Conservation (phyloP, 2,329 filamentous ascomycete genomes). For the Phyllosticta ampelicida region DNA sequence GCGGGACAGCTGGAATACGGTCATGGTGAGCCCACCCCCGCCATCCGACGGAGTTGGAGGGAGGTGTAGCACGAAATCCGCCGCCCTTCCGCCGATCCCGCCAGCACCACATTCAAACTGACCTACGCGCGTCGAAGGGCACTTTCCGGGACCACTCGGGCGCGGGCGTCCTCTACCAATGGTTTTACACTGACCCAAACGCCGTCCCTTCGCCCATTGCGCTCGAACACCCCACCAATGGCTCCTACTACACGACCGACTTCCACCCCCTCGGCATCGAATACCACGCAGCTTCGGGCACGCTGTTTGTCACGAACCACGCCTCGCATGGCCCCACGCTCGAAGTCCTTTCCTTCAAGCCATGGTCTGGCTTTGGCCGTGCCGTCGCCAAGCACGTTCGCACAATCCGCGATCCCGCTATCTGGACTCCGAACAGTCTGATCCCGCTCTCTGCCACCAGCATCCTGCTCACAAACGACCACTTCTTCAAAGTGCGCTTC, state of each 20-base stretch:
- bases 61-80: neutral
- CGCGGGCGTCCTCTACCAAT: slow-evolving; percentile 28
- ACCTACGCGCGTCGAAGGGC: slow-evolving; percentile 15
- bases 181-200: slow-evolving; percentile 24
- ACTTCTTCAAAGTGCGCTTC: slow-evolving; percentile 23
- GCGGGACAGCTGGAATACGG: slow-evolving; percentile 35
- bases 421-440: slow-evolving; percentile 32
- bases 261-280: slow-evolving; percentile 35
- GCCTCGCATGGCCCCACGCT: slow-evolving; percentile 22
- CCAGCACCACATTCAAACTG: neutral
- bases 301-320: slow-evolving; percentile 32
- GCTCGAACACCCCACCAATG: slow-evolving; percentile 16
- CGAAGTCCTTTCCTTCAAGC: slow-evolving; percentile 24
- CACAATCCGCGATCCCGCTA: slow-evolving; percentile 22
- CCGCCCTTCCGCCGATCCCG: neutral
- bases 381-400: slow-evolving; percentile 19
- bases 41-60: neutral
- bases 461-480: slow-evolving; percentile 34
- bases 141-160: slow-evolving; percentile 18
- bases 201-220: slow-evolving; percentile 18
- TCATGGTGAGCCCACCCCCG: slow-evolving; percentile 27
- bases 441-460: slow-evolving; percentile 19
- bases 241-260: slow-evolving; percentile 15
- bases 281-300: slow-evolving; percentile 24
- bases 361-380: slow-evolving; percentile 1